These are phyloP conservation scores for Ascosphaera acerosa DNA, from an alignment of 2,329 filamentous ascomycete genomes.

Conservation along the genomic window DNA sequence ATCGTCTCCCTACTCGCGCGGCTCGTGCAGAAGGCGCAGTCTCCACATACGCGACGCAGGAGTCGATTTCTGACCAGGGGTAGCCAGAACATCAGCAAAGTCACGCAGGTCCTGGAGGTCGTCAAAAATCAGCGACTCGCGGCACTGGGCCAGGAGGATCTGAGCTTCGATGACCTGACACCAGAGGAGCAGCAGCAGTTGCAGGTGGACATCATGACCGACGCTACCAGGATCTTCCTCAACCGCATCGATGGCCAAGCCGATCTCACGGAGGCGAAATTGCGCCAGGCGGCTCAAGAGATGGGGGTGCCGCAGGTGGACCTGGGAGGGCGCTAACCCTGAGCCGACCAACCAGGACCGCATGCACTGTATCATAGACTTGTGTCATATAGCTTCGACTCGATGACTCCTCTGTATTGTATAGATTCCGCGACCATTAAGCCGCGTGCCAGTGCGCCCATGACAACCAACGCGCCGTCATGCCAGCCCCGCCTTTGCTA, in stretches of 20 bases:
- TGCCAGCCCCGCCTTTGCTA: no score
- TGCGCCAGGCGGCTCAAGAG: conserved; percentile 13
- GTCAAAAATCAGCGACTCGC: conserved; percentile 17
- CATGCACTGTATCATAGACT: no score
- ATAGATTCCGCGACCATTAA: no score
- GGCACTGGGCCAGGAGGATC: conserved; percentile 11
- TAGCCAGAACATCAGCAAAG: conserved; percentile 20
- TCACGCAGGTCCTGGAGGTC: conserved; percentile 20
- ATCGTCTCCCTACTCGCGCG: conserved; percentile 26
- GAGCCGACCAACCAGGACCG: neutral
- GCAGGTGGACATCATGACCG: conserved; percentile 19
- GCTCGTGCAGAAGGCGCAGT: conserved; percentile 8
- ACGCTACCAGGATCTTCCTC: conserved; percentile 18
- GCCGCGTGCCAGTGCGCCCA: no score
- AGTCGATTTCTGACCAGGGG: conserved; percentile 6
- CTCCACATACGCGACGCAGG: neutral
- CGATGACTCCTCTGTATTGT: no score
- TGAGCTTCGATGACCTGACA: conserved; percentile 14
- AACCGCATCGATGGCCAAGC: conserved; percentile 10
- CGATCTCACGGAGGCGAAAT: conserved; percentile 12
- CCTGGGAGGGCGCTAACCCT: conserved; percentile 7
- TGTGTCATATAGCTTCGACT: no score
- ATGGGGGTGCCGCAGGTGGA: conserved; percentile 14
- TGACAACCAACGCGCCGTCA: no score
- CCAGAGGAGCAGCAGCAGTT: conserved; percentile 15